Base-by-base conservation (phyloP, 352 stramenopile species). In the Phytophthora ohioensis region DNA sequence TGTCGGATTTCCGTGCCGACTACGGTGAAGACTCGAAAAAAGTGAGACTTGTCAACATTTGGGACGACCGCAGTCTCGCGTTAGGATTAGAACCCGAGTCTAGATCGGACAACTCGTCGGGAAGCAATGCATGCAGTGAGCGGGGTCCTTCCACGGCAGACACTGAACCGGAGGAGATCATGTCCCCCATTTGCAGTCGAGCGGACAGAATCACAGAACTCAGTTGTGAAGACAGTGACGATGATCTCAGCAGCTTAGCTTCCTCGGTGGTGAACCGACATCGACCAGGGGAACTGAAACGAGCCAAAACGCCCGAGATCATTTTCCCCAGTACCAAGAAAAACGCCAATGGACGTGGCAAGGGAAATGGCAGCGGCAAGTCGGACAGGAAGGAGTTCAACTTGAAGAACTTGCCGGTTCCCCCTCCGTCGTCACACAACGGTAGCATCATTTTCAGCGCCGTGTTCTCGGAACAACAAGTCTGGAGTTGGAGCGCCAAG, bases 401-500 rank as follows among this genome's bases (percentile, higher is more conserved):
- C 34, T 69, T 76, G 35, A 68, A 71, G 7, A 84, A 71, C 13
- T 42, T 73, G 8, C 73, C 80, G 0, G 83, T 91, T 5, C 65
- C 86, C 1, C 75, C 83, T 38, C 84, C 85, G 15, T 80, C 80
- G 7, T 87, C 76, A 7, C 57, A 82, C 47, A 88, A 88, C 35
- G 80, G 78, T 6, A 86, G 77, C 3, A 68, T 92, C 17, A 80
- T 95, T 35, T 95, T 93, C 62, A 93, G 85, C 30, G 66, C 71
- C 8, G 75, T 93, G 31, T 85, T 95, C 35, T 72, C 75, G 21
- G 80, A 92, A 11, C 62, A 87, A 30, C 61, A 62, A 10, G 81
- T 91, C 13, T 88, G 81, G 72, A 89, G 64, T 32, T 95, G 88
- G 88, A 85, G 81, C 46, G 79, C 69, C 21, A 87, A 82, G 71